phyloP scores from a whole-genome alignment of 2,329 filamentous ascomycete species.

The Dactylellina parvicollis region DNA sequence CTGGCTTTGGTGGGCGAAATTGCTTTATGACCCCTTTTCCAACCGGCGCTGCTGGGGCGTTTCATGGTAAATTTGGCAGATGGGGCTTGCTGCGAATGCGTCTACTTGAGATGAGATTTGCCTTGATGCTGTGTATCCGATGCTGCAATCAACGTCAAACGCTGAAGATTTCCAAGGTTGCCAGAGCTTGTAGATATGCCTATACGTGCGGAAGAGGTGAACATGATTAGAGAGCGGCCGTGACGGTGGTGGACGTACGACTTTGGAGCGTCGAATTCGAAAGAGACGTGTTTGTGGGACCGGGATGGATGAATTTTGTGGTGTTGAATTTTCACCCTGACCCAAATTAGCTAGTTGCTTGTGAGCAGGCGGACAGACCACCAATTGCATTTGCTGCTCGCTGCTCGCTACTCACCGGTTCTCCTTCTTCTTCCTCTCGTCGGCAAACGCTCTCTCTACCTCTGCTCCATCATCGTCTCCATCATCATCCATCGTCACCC shows the following conservation, averaged over 20 bases:
- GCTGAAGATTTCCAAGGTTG: background rate
- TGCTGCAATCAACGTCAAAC: background rate
- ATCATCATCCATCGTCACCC: conserved; percentile 35
- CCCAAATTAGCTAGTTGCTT: conserved; percentile 50
- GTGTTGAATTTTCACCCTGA: conserved; percentile 40
- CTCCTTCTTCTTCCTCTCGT: conserved; percentile 20
- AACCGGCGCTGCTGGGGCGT: conserved; percentile 8
- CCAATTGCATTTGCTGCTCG: background rate
- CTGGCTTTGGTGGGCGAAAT: conserved; percentile 43
- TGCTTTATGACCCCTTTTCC: conserved; percentile 42
- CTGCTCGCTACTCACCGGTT: conserved; percentile 10
- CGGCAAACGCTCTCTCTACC: conserved; percentile 25
- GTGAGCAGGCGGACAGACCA: background rate
- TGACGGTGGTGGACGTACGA: no score
- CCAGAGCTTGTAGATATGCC: no score
- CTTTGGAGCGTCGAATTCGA: no score
- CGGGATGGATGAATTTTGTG: background rate
- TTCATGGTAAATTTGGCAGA: conserved; percentile 22
- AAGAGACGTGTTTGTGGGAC: background rate
- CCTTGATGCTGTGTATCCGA: background rate
- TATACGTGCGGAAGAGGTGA: no score
- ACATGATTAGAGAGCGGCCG: no score
- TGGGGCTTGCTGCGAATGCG: background rate
- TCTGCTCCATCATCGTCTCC: background rate
- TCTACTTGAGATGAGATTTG: background rate